Percentiles rank a stretch among this genome's conserved stretches.
phyloP scores from a whole-genome alignment of 352 stramenopile species.

The Globisporangium viniferum region DNA sequence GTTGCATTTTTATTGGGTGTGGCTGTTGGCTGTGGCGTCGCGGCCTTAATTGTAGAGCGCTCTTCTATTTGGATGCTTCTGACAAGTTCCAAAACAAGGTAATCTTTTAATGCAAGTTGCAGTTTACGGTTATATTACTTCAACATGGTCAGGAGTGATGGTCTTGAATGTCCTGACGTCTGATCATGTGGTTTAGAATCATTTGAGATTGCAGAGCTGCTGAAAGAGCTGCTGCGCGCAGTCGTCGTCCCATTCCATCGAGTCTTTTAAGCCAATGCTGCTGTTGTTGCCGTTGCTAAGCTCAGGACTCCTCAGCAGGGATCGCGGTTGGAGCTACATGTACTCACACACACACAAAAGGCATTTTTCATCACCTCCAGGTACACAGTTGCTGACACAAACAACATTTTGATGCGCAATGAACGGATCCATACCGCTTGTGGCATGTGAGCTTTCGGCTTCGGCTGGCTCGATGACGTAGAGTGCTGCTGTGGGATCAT shows the following conservation, averaged over 20 bases:
- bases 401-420: background rate
- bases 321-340: background rate
- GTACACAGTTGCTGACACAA: background rate
- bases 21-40: slow-evolving; percentile 6
- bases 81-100: slow-evolving; percentile 5
- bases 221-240: slow-evolving; percentile 59
- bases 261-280: background rate
- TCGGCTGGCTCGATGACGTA: background rate
- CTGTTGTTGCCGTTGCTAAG: background rate
- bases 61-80: slow-evolving; percentile 2
- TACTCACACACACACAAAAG: background rate
- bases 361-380: background rate
- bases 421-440: background rate
- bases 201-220: slow-evolving; percentile 47
- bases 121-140: slow-evolving; percentile 3
- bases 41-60: slow-evolving; percentile 1
- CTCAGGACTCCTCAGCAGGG: background rate
- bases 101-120: background rate
- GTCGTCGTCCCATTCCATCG: slow-evolving; percentile 50
- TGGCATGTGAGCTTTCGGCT: background rate
- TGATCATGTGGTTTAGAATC: background rate
- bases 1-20: background rate
- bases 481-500: slow-evolving; percentile 30
- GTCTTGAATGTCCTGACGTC: background rate
- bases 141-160: slow-evolving; percentile 12